Base-by-base conservation (phyloP, 345 rosid species). In the Acer negundo region DNA sequence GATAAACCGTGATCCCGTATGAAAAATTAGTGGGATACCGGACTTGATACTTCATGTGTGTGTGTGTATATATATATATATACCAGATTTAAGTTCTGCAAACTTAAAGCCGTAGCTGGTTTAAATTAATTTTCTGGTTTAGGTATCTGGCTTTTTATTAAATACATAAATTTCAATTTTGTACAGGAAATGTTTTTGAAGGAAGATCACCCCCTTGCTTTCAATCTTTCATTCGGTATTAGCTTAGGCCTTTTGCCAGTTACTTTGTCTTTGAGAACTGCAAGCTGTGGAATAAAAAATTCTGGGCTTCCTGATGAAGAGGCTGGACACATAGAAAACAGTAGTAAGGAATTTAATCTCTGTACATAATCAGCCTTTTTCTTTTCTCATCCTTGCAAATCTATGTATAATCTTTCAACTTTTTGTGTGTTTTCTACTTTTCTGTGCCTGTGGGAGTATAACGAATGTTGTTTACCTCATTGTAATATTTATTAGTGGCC, bases 181-280 rank as follows among this genome's bases (percentile, higher is more conserved):
- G 49, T 86, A 81, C 92, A 96, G 99, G 97, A 90, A 20, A 62
- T 89, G 66, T 73, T 87, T 80, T 67, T 94, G 87, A 84, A 86
- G 81, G 99, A 96, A 88, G 93, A 94, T 86, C 99, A 96, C 83
- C 94, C 99, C 75, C 90, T 96, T 76, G 93, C 90, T 73, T 84
- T 89, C 82, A 93, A 89, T 83, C 77, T 96, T 62, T 88, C 97
- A 49, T 94, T 96, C 82, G 85, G 89, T 69, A 80, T 86, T 69
- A 92, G 98, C 87, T 86, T 96, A 78, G 99, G 98, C 81, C 93
- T 94, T 80, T 78, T 96, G 84, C 99, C 99, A 49, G 79, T 80
- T 81, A 83, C 90, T 6, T 47, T 96, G 75, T 90, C 97, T 40
- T 85, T 96, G 84, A 84, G 83, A 78, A 90, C 98, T 44, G 86